Base-by-base conservation (phyloP, 2,329 filamentous ascomycete genomes). In the Aspergillus neotritici region DNA sequence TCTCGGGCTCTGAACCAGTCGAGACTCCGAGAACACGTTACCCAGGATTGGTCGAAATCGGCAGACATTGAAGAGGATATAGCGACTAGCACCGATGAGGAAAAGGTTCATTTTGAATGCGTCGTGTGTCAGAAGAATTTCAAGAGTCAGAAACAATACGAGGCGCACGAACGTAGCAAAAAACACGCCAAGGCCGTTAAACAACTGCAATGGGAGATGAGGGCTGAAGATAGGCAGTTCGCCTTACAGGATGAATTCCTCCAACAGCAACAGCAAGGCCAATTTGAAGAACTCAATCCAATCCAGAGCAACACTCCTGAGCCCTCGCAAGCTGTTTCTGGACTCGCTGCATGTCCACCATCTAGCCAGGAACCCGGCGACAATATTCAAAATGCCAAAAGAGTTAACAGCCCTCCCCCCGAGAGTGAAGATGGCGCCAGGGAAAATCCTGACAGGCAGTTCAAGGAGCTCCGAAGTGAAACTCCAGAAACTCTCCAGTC, bases 161-260 rank as follows among this genome's bases (percentile, higher is more conserved):
- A 94, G 57, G 84, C 86, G 3, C 93, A 98, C 58, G 90, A 96
- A 69, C 88, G 85, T 69, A 97, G 91, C 73, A 98, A 95, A 65
- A 98, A 97, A 67, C 93, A 98, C 58, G 68, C 83, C 48, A 97
- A 95, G 62, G 84, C 88, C 2, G 77, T 96, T 5, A 83, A 90
- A 53, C 79, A 89, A 48, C 68, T 98, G 31, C 82, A 81, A 56
- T 77, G 80, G 57, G 83, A 93, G 62, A 94, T 98, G 89, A 79
- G 77, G 54, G 82, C 83, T 54, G 86, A 98, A 57, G 84, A 90
- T 56, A 72, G 74, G 36, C 74, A 81, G 37, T 64, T 53, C 34
- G 44, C 60, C 43, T 21, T 64, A 37, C 45, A 45, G 34, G 41
- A 52, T 16, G 30, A 39, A 8, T 41, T 15, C 25, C 11, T 16